Percentiles rank a stretch among this genome's conserved stretches.
Evolutionary conservation across 805 yeast species (phyloP).

Genomic region (Hanseniaspora lindneri): DNA sequence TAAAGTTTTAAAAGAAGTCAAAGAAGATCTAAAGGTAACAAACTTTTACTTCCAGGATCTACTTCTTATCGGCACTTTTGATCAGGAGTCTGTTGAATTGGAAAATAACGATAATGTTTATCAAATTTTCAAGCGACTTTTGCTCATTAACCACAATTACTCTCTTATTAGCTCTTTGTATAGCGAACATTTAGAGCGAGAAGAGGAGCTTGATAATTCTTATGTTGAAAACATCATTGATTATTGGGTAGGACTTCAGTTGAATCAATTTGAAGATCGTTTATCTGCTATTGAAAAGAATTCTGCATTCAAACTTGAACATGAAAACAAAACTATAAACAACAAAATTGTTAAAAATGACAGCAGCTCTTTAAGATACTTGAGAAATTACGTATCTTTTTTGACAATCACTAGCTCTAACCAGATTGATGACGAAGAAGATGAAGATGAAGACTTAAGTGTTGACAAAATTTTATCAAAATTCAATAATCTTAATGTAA

Average conservation of each 20-base stretch:
- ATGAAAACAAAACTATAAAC: background rate
- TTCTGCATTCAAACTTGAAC: background rate
- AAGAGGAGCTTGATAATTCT: background rate
- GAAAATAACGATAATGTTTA: background rate
- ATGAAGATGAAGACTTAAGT: slow-evolving; percentile 1
- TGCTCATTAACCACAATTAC: slow-evolving; percentile 2
- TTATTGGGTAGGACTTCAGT: slow-evolving; percentile 8
- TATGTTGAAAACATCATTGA: background rate
- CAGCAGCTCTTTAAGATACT: slow-evolving; percentile 1
- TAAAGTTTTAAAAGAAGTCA: background rate
- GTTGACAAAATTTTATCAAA: background rate
- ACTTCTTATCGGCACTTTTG: background rate
- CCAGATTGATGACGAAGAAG: background rate
- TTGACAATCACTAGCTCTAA: background rate
- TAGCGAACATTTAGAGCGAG: background rate
- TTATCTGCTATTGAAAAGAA: background rate
- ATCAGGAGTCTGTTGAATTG: background rate
- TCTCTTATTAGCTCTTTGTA: background rate
- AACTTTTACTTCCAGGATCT: background rate
- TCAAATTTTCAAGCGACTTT: background rate
- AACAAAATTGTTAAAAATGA: slow-evolving; percentile 1
- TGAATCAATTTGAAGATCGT: background rate
- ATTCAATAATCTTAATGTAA: no score
- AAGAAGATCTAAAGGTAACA: background rate
- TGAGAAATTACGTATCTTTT: slow-evolving; percentile 7